phyloP scores from a whole-genome alignment of 2,329 filamentous ascomycete genomes.

The Cordyceps javanica region DNA sequence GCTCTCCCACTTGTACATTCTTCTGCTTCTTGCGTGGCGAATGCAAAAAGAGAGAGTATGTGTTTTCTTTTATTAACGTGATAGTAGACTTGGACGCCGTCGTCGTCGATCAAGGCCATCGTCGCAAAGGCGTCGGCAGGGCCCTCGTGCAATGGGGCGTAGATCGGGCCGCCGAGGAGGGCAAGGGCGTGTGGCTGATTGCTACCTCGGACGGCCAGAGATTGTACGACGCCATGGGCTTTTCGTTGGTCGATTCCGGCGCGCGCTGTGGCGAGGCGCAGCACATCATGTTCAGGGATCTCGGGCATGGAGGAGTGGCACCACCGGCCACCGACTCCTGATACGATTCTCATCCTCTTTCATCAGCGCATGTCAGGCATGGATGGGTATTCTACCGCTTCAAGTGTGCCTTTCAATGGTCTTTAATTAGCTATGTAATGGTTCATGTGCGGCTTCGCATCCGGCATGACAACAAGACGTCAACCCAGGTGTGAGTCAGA shows the following conservation, averaged over 20 bases:
- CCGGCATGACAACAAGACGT: background rate
- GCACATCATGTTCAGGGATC: background rate
- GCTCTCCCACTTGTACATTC: no score
- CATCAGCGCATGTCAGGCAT: background rate
- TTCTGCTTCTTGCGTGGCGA: no score
- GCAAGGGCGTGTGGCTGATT: background rate
- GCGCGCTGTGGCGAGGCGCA: conserved; percentile 5
- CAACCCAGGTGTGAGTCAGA: background rate
- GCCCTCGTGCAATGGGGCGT: conserved; percentile 7
- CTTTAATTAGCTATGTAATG: conserved; percentile 1
- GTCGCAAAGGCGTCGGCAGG: conserved; percentile 8
- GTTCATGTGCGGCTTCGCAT: background rate
- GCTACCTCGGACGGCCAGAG: background rate
- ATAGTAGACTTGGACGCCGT: conserved; percentile 13
- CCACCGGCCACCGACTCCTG: no score
- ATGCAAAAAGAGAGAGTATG: no score
- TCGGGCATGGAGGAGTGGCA: background rate
- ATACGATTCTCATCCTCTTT: no score
- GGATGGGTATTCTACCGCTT: background rate
- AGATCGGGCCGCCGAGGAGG: background rate
- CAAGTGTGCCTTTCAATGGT: background rate
- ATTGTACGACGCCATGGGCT: conserved; percentile 1
- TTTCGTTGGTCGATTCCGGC: background rate
- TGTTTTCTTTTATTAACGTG: background rate
- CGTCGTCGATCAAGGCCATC: conserved; percentile 14